A percentile compares a stretch with the other conserved stretches of the same genome.
phyloP scores from a whole-genome alignment of 106 monocot species.

The Chionographis japonica region DNA sequence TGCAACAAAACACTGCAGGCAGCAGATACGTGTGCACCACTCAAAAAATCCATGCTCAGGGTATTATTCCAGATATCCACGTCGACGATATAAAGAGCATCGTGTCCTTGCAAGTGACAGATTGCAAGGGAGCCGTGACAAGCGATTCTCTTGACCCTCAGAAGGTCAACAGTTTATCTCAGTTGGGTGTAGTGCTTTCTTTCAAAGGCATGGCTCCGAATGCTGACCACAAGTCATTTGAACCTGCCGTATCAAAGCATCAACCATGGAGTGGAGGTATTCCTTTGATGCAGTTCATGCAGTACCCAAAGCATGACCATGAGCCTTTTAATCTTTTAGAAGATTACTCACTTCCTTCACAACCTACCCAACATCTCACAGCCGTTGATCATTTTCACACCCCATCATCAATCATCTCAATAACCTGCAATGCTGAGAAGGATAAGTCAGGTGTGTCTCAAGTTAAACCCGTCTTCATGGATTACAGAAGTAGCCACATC shows the following conservation, averaged over 20 bases:
- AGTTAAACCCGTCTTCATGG: constrained; percentile 24
- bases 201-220: constrained; percentile 21
- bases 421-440: constrained; percentile 17
- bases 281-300: constrained; percentile 43
- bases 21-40: constrained; percentile 8
- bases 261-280: constrained; percentile 19
- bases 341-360: constrained; percentile 23
- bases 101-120: constrained; percentile 14
- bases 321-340: constrained; percentile 29
- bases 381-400: constrained; percentile 13
- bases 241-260: constrained; percentile 22
- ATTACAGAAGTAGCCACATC: constrained; percentile 19
- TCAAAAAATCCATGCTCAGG: constrained; percentile 25
- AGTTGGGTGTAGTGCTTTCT: constrained; percentile 30
- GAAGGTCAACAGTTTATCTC: constrained; percentile 18
- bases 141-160: constrained; percentile 2
- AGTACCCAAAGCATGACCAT: constrained; percentile 44
- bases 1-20: constrained; percentile 17
- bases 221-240: constrained; percentile 21
- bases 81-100: constrained; percentile 17
- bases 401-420: constrained; percentile 23
- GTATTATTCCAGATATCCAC: constrained; percentile 19
- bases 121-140: constrained; percentile 9
- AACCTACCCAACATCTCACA: constrained; percentile 17
- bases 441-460: constrained; percentile 9